phyloP scores from a whole-genome alignment of 2,329 filamentous ascomycete genomes.

The Colletotrichum somersetense region DNA sequence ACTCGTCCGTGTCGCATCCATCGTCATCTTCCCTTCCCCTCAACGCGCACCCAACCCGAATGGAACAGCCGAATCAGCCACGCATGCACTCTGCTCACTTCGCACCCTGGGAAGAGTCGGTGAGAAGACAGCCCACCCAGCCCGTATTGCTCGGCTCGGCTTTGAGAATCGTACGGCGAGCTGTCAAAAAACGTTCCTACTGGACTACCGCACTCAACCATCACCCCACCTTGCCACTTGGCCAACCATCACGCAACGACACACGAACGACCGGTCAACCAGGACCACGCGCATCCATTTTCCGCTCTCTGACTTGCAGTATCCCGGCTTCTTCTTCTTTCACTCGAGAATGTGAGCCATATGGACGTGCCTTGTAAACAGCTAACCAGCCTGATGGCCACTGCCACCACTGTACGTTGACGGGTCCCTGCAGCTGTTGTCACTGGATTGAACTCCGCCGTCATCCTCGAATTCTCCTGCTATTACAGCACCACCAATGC shows the following conservation, averaged over 20 bases:
- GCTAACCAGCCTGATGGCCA: too few relatives aligned
- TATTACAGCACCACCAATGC: too few relatives aligned
- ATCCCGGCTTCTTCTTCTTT: too few relatives aligned
- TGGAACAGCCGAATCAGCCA: background rate
- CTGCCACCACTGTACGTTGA: background rate
- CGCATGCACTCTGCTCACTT: background rate
- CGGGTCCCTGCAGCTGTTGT: too few relatives aligned
- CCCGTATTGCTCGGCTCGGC: background rate
- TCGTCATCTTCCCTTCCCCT: background rate
- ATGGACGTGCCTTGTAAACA: too few relatives aligned
- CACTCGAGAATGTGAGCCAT: too few relatives aligned
- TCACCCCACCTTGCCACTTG: background rate
- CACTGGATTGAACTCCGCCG: too few relatives aligned
- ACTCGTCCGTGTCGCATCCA: background rate
- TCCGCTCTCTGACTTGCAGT: too few relatives aligned
- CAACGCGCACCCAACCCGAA: background rate
- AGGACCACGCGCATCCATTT: too few relatives aligned
- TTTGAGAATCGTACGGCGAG: background rate
- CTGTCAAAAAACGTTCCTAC: background rate
- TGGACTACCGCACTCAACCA: background rate
- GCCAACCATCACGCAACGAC: background rate
- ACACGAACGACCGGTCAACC: background rate
- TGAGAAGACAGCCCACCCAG: conserved; percentile 14
- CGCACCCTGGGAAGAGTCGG: conserved; percentile 22
- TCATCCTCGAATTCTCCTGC: too few relatives aligned